phyloP scores from a whole-genome alignment of 2,329 filamentous ascomycete species.

The Paraphoma chrysanthemicola region DNA sequence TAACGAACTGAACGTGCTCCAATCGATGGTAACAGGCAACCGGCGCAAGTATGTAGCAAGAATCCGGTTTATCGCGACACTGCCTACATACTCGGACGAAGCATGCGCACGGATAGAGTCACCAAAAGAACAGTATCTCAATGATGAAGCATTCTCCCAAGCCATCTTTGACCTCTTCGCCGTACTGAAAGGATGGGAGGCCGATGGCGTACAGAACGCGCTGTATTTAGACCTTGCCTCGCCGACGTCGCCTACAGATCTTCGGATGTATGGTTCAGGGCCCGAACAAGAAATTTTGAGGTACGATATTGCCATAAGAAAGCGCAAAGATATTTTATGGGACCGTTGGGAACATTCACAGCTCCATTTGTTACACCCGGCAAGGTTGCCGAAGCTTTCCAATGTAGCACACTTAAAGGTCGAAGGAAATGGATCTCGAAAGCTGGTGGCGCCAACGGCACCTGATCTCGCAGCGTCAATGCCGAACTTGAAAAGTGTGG shows the following conservation, averaged over 20 bases:
- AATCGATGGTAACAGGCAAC: slow-evolving; percentile 9
- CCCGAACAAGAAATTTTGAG: background rate
- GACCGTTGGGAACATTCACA: background rate
- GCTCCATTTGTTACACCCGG: background rate
- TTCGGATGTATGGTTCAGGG: background rate
- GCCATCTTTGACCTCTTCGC: slow-evolving; percentile 1
- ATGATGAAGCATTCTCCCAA: slow-evolving; percentile 7
- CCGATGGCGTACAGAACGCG: slow-evolving; percentile 5
- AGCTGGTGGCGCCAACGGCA: background rate
- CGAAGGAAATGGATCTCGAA: background rate
- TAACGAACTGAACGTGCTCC: slow-evolving; percentile 6
- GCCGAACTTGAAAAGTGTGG: background rate
- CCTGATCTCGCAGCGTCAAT: background rate
- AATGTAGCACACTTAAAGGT: background rate
- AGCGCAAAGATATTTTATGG: background rate
- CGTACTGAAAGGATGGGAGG: slow-evolving; percentile 9
- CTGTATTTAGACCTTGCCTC: background rate
- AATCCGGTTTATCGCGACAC: slow-evolving; percentile 1
- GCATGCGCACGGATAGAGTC: slow-evolving; percentile 6
- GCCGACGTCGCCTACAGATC: background rate
- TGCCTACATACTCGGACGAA: slow-evolving; percentile 11
- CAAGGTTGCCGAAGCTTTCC: background rate
- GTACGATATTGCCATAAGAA: background rate
- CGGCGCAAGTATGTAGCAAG: slow-evolving; percentile 3
- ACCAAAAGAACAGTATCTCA: slow-evolving; percentile 1